phyloP scores from a whole-genome alignment of 345 rosid genomes.

The Tarenaya hassleriana region DNA sequence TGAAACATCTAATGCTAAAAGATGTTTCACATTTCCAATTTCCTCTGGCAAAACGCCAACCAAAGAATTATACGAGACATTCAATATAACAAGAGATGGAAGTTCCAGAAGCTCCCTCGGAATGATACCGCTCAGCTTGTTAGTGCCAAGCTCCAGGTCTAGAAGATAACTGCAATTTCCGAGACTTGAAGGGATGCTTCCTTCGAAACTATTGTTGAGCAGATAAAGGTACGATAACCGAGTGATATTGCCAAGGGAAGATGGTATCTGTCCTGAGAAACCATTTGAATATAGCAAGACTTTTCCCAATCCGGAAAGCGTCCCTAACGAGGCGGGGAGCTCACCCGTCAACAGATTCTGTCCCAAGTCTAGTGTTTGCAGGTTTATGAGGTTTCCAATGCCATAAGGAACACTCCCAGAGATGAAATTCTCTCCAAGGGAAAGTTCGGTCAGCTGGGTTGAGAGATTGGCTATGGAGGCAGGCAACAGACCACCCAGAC shows the following conservation, averaged over 20 bases:
- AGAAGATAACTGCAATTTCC: slow-evolving; percentile 10
- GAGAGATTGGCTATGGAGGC: slow-evolving; percentile 21
- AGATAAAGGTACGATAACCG: neutral
- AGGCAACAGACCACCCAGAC: slow-evolving; percentile 10
- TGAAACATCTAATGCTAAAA: neutral
- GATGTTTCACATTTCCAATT: neutral
- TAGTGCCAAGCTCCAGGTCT: neutral
- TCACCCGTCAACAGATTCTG: slow-evolving; percentile 16
- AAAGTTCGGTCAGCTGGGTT: slow-evolving; percentile 4
- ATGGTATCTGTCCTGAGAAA: slow-evolving; percentile 21
- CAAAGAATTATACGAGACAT: slow-evolving; percentile 3
- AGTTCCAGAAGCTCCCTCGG: slow-evolving; percentile 13
- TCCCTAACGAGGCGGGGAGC: slow-evolving; percentile 11
- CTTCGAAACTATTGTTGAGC: slow-evolving; percentile 16
- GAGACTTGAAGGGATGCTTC: slow-evolving; percentile 16
- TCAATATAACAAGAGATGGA: slow-evolving; percentile 1
- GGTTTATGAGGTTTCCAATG: slow-evolving; percentile 5
- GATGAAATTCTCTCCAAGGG: slow-evolving; percentile 16
- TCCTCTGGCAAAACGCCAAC: slow-evolving; percentile 4
- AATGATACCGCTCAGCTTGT: slow-evolving; percentile 14
- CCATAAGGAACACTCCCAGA: slow-evolving; percentile 12
- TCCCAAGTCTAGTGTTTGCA: slow-evolving; percentile 10
- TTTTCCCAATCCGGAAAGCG: slow-evolving; percentile 12
- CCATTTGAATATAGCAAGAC: slow-evolving; percentile 18
- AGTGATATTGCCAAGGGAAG: slow-evolving; percentile 15